These are phyloP conservation scores for Stemphylium beticola DNA, from an alignment of 2,329 filamentous ascomycete species.

Conservation along the genomic window DNA sequence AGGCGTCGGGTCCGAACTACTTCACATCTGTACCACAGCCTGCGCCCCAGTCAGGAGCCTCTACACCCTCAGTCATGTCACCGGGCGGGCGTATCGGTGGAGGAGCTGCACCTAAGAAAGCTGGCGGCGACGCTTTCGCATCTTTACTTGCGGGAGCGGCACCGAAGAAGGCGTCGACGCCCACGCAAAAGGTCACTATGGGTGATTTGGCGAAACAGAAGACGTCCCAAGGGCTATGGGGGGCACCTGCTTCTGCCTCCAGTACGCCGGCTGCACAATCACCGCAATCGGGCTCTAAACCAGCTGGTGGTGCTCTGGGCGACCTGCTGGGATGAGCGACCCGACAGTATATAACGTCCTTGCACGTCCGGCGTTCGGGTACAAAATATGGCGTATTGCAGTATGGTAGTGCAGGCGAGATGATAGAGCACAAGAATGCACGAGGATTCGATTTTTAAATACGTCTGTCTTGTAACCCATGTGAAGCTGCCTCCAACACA, in stretches of 20 bases:
- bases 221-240: slow-evolving; percentile 93
- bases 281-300: slow-evolving; percentile 41
- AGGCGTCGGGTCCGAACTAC: slow-evolving; percentile 87
- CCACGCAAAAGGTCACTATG: slow-evolving; percentile 73
- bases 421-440: neutral
- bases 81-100: slow-evolving; percentile 50
- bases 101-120: slow-evolving; percentile 50
- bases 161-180: slow-evolving; percentile 73
- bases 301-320: slow-evolving; percentile 41
- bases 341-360: neutral
- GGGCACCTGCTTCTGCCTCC: slow-evolving; percentile 62
- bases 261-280: slow-evolving; percentile 40
- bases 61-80: slow-evolving; percentile 53
- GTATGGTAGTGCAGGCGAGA: neutral
- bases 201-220: slow-evolving; percentile 98
- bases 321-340: slow-evolving; percentile 43
- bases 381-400: slow-evolving; percentile 9
- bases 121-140: slow-evolving; percentile 85
- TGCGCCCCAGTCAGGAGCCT: slow-evolving; percentile 40
- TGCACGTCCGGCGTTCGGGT: slow-evolving; percentile 1
- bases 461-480: neutral
- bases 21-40: slow-evolving; percentile 76
- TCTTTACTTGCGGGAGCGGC: slow-evolving; percentile 80
- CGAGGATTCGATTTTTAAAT: neutral
- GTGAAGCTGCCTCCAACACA: neutral